These are phyloP conservation scores for Phyllachora maydis DNA, from an alignment of 2,329 filamentous ascomycete genomes.

Conservation along the genomic window DNA sequence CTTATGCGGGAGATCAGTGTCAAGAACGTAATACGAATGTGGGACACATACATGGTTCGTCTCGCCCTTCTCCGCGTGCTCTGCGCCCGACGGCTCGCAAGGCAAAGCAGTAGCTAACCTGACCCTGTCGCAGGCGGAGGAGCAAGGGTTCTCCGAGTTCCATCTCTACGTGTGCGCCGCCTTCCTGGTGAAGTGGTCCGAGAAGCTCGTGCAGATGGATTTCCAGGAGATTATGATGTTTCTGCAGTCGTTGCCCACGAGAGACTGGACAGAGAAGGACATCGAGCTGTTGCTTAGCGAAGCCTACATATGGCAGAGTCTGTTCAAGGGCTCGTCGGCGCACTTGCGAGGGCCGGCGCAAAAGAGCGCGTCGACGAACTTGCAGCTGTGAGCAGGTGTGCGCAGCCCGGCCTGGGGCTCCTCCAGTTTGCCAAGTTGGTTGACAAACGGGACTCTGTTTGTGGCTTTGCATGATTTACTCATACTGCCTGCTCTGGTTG, in stretches of 20 bases:
- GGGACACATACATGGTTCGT: conserved; percentile 93
- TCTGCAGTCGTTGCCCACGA: conserved; percentile 79
- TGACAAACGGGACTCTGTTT: too few relatives aligned
- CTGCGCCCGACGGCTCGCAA: too few relatives aligned
- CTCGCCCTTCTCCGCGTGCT: neutral
- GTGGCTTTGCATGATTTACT: too few relatives aligned
- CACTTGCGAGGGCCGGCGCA: conserved; percentile 45
- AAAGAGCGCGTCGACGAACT: conserved; percentile 16
- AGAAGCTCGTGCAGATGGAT: conserved; percentile 89
- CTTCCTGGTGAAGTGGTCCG: conserved; percentile 95
- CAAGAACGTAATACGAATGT: conserved; percentile 94
- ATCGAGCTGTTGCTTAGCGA: conserved; percentile 90
- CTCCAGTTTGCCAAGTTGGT: too few relatives aligned
- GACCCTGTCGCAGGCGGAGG: conserved; percentile 51
- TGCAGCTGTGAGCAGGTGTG: conserved; percentile 14
- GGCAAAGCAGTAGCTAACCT: neutral
- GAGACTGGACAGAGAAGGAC: conserved; percentile 92
- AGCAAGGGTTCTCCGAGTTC: conserved; percentile 95
- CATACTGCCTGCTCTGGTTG: too few relatives aligned
- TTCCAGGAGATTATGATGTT: conserved; percentile 99
- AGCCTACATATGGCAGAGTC: conserved; percentile 95
- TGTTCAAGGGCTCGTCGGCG: conserved; percentile 86
- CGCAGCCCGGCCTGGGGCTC: too few relatives aligned
- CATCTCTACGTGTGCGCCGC: conserved; percentile 96
- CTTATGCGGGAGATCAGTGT: conserved; percentile 96